These are phyloP conservation scores for Magnaporthiopsis incrustans DNA, from an alignment of 2,329 filamentous ascomycete genomes.

Conservation along the genomic window DNA sequence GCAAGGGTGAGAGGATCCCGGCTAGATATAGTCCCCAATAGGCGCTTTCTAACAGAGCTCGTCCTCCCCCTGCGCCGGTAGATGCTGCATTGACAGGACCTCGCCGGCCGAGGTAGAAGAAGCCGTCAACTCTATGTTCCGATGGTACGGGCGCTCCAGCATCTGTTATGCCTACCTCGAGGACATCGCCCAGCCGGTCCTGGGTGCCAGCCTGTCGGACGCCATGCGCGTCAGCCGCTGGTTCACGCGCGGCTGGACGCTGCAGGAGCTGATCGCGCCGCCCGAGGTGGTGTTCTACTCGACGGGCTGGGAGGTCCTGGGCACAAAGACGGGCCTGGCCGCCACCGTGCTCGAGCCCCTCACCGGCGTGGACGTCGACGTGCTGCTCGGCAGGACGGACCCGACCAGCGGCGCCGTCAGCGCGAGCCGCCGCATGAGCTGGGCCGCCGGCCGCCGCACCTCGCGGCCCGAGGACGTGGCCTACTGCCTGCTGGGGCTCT, in stretches of 20 bases:
- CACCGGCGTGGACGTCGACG: constrained; percentile 2
- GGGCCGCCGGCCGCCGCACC: constrained; percentile 12
- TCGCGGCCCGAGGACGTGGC: constrained; percentile 14
- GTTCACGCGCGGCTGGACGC: constrained; percentile 12
- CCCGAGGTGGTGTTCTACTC: constrained; percentile 8
- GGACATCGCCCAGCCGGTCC: constrained; percentile 9
- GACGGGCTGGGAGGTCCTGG: constrained; percentile 4
- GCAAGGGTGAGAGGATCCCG: not conserved
- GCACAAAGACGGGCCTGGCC: not conserved
- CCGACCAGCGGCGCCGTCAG: not conserved
- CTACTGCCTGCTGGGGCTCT: constrained; percentile 16
- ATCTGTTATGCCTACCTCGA: constrained; percentile 12
- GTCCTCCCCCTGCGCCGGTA: not conserved
- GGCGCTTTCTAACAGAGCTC: not conserved
- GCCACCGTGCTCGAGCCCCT: not conserved
- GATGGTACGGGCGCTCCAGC: constrained; percentile 8
- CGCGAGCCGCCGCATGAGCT: constrained; percentile 11
- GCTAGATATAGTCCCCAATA: not conserved
- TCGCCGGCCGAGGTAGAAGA: constrained; percentile 4
- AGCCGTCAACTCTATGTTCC: constrained; percentile 11
- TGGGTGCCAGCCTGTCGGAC: constrained; percentile 3
- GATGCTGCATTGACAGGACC: constrained; percentile 9
- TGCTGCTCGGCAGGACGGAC: not conserved
- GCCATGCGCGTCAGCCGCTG: constrained; percentile 9
- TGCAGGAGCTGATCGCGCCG: constrained; percentile 11